These are phyloP conservation scores for Coniochaeta sp. DNA, from an alignment of 2,329 filamentous ascomycete species.

Conservation along the genomic window DNA sequence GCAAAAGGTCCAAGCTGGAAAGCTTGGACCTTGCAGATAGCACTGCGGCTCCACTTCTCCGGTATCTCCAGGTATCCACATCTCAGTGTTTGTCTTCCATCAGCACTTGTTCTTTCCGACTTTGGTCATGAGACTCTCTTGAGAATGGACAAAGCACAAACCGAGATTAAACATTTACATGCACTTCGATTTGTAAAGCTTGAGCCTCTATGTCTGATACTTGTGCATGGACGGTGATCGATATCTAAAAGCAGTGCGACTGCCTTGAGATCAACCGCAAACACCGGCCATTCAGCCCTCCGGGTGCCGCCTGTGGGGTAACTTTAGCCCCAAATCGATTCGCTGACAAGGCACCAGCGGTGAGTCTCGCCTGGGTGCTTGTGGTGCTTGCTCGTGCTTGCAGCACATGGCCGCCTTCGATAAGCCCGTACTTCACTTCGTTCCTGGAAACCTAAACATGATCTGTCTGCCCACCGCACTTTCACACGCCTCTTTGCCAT, in stretches of 20 bases:
- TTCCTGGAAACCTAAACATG: background rate
- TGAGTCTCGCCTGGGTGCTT: constrained; percentile 1
- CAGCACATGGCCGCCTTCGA: constrained; percentile 1
- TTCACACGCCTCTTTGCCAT: background rate
- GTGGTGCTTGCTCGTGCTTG: too few species aligned
- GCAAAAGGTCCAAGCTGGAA: too few species aligned
- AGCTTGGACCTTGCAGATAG: background rate
- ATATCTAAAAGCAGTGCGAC: too few species aligned
- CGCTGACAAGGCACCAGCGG: background rate
- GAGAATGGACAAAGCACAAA: too few species aligned
- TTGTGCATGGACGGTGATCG: too few species aligned
- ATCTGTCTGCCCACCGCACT: background rate
- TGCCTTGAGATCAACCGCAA: too few species aligned
- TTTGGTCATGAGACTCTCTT: too few species aligned
- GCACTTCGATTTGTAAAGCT: too few species aligned
- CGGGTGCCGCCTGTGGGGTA: background rate
- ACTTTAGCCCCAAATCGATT: background rate
- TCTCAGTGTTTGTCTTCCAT: too few species aligned
- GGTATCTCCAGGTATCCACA: background rate
- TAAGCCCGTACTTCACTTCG: background rate
- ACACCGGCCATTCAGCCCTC: background rate
- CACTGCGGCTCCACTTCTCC: background rate
- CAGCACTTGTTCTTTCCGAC: too few species aligned
- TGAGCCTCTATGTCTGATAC: too few species aligned
- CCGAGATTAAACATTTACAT: too few species aligned